These are phyloP conservation scores for Tolypocladium tundrense DNA, from an alignment of 2,329 filamentous ascomycete genomes.

Conservation along the genomic window DNA sequence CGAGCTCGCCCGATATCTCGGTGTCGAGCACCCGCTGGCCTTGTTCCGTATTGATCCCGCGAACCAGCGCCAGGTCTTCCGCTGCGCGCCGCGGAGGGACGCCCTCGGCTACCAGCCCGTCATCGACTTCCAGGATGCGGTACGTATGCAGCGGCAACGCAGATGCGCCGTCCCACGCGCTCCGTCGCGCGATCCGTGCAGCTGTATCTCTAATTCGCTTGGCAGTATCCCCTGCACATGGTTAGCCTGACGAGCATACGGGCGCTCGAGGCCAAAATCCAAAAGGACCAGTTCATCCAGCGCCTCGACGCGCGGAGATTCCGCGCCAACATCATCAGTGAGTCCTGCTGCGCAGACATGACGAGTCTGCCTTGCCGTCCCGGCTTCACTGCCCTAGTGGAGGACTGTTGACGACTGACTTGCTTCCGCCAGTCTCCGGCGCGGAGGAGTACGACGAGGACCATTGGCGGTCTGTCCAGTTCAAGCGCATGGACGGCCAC, in stretches of 20 bases:
- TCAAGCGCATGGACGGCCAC: slow-evolving; percentile 31
- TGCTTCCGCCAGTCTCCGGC: slow-evolving; percentile 41
- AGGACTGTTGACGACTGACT: background rate
- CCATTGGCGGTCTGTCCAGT: slow-evolving; percentile 51
- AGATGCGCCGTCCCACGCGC: background rate
- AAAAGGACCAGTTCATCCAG: slow-evolving; percentile 34
- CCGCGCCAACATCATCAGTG: slow-evolving; percentile 61
- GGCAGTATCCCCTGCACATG: slow-evolving; percentile 58
- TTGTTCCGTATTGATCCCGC: slow-evolving; percentile 58
- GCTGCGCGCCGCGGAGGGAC: slow-evolving; percentile 47
- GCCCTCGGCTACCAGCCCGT: slow-evolving; percentile 53
- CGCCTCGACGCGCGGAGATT: slow-evolving; percentile 54
- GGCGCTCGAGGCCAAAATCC: slow-evolving; percentile 47
- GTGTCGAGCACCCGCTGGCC: slow-evolving; percentile 53
- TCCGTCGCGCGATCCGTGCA: background rate
- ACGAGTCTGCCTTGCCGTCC: background rate
- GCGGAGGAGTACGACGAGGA: slow-evolving; percentile 59
- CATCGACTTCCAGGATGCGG: slow-evolving; percentile 60
- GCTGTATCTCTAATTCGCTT: background rate
- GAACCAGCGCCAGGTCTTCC: slow-evolving; percentile 46
- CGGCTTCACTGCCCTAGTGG: background rate
- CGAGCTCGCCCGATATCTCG: slow-evolving; percentile 56
- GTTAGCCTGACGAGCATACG: slow-evolving; percentile 55
- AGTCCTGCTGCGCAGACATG: slow-evolving; percentile 6
- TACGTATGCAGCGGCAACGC: slow-evolving; percentile 26